Base-by-base conservation (phyloP, 2,329 filamentous ascomycete genomes). In the Curvularia verruculosa region DNA sequence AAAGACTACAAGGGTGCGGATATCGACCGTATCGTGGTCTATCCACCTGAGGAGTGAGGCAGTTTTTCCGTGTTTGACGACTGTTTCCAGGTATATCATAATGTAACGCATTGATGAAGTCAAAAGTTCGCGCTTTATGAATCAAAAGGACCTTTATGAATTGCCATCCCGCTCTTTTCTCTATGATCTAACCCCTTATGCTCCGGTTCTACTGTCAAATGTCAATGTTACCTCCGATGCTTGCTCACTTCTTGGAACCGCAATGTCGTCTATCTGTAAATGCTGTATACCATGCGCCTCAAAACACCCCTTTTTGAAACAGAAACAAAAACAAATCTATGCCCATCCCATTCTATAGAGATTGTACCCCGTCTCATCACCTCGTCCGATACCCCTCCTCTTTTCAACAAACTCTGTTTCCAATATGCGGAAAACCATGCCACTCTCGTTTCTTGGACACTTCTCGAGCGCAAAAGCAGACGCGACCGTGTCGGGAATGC, bases 1-100 rank as follows among this genome's bases (percentile, higher is more conserved):
- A 77, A 84, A 45, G 82, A 85, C 53, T 77, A 79, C 18, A 85
- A 84, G 68, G 84, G 84, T 0, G 85, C 83, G 0, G 85, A 87
- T 64, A 65, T 87, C 21, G 85, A 87, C 61, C 78, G 79, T 13
- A 82, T 87, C 62, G 79, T 87, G 1, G 85, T 87, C 0, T 87
- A 87, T 68, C 85, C 84, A 1, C 75, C 83, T 0, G 84, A 87
- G 70, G 58, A 66, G 41, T 69, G 66, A 52, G 12, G 4, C 8
- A 10, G 9, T 4, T 3, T 18, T 18, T 24, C n/a, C 19, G 19
- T 6, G 2, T 15, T 4, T n/a, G 2, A 34, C n/a, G 7, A 13
- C 2, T 34, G 13, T 34, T 15, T 34, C 13, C 9, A 10, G 29
- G 8, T 31, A 12, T 31, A 31, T 31, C 29, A 31, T 12, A 41